Evolutionary conservation across 345 rosid species (phyloP).

Genomic region (Trapa bicornis): DNA sequence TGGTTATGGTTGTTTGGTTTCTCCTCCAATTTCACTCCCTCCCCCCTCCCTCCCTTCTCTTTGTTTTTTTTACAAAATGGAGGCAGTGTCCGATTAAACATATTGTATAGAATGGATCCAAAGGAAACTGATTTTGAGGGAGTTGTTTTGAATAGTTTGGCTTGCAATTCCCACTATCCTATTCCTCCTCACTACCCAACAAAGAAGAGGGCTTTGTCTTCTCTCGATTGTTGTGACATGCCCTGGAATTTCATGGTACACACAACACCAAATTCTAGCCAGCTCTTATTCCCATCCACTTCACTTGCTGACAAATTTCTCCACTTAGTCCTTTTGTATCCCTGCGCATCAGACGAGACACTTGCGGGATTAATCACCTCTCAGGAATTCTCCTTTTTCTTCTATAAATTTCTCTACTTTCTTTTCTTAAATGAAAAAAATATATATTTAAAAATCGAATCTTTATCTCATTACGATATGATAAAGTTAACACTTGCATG

Average conservation of each 20-base stretch:
- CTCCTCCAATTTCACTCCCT: too few species aligned
- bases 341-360: neutral
- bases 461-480: too few species aligned
- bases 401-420: neutral
- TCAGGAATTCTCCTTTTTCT: neutral
- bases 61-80: too few species aligned
- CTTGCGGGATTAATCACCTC: neutral
- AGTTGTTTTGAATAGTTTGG: constrained; percentile 13
- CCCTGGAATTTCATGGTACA: constrained; percentile 21
- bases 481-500: too few species aligned
- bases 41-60: too few species aligned
- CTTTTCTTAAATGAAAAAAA: too few species aligned
- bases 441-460: too few species aligned
- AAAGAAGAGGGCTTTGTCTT: constrained; percentile 10
- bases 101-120: constrained; percentile 11
- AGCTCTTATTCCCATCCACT: constrained; percentile 41
- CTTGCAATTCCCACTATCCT: constrained; percentile 33
- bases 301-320: constrained; percentile 16
- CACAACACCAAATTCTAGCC: constrained; percentile 33
- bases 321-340: neutral
- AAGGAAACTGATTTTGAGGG: constrained; percentile 22
- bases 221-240: constrained; percentile 42
- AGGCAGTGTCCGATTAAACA: too few species aligned
- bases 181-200: constrained; percentile 33
- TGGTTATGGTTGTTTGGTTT: too few species aligned